Percentiles rank a stretch among this genome's conserved stretches.
Evolutionary conservation across 164 flowering plant species (phyloP).

Genomic region (Chimonanthus praecox): DNA sequence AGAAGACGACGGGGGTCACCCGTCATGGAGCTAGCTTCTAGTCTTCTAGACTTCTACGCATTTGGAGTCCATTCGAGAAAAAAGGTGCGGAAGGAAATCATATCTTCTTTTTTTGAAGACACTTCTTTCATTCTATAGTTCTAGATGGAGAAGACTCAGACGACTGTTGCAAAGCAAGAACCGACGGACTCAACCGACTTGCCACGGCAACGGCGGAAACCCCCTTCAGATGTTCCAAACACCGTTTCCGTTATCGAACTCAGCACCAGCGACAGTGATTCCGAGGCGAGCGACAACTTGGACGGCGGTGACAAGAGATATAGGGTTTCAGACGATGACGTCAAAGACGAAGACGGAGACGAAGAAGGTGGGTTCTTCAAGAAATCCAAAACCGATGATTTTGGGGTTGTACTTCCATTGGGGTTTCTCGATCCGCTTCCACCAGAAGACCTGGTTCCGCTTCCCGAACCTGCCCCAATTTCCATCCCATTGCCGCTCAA

Average conservation of each 20-base stretch:
- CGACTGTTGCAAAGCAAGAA: conserved; percentile 4
- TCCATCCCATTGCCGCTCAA: neutral
- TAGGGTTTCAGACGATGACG: conserved; percentile 3
- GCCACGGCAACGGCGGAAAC: neutral
- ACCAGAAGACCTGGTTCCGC: conserved; percentile 6
- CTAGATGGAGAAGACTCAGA: too few species aligned
- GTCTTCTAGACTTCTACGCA: too few species aligned
- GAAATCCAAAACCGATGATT: conserved; percentile 13
- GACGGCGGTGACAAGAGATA: conserved; percentile 8
- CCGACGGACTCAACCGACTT: neutral
- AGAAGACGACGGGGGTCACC: too few species aligned
- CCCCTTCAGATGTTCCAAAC: neutral
- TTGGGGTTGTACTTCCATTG: conserved; percentile 11
- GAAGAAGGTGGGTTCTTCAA: neutral
- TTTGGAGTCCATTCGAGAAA: too few species aligned
- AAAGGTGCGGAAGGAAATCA: too few species aligned
- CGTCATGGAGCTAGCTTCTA: too few species aligned
- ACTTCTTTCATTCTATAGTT: too few species aligned
- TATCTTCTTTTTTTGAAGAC: too few species aligned
- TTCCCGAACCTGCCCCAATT: conserved; percentile 12
- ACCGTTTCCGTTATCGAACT: conserved; percentile 13
- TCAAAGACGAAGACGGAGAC: neutral
- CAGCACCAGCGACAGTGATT: conserved; percentile 10
- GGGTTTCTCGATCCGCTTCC: conserved; percentile 26
- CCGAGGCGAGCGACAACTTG: neutral